Conservation (phyloP, 371 early-diverging fungal genomes). For the Mycotypha africana region DNA sequence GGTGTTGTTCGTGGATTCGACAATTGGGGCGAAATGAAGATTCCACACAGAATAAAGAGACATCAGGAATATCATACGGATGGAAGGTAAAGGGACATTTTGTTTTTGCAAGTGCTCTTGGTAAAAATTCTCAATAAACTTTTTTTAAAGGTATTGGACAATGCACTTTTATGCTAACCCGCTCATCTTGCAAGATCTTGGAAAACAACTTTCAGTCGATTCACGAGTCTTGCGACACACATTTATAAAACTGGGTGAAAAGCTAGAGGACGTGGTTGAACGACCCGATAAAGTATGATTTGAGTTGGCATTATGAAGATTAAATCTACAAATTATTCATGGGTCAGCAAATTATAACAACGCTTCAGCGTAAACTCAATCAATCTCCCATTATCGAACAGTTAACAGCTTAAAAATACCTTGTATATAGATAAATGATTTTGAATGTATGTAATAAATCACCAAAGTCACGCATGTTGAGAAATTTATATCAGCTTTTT, state of each 20-base stretch:
- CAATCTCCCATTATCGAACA: no score
- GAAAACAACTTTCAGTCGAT: slow-evolving; percentile 61
- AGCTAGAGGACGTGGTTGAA: slow-evolving; percentile 50
- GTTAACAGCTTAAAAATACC: no score
- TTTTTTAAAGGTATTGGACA: slow-evolving; percentile 53
- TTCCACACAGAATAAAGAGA: slow-evolving; percentile 64
- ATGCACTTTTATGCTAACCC: slow-evolving; percentile 82
- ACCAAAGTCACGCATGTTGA: no score
- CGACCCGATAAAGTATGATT: slow-evolving; percentile 59
- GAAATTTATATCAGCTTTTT: no score
- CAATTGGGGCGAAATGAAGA: slow-evolving; percentile 55
- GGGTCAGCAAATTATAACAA: no score
- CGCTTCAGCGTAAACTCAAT: no score
- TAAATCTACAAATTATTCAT: no score
- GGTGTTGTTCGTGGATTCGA: slow-evolving; percentile 78
- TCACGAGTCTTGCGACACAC: slow-evolving; percentile 76
- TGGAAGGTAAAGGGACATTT: slow-evolving; percentile 63
- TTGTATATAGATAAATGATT: no score
- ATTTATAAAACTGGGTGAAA: slow-evolving; percentile 69
- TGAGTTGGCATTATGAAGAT: no score
- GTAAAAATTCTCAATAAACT: neutral
- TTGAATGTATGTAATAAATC: no score
- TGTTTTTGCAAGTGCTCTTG: no score
- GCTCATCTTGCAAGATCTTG: slow-evolving; percentile 49
- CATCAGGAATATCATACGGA: slow-evolving; percentile 60